Evolutionary conservation across 2,329 filamentous ascomycete genomes (phyloP).

Genomic region (Bipolaris bicolor): DNA sequence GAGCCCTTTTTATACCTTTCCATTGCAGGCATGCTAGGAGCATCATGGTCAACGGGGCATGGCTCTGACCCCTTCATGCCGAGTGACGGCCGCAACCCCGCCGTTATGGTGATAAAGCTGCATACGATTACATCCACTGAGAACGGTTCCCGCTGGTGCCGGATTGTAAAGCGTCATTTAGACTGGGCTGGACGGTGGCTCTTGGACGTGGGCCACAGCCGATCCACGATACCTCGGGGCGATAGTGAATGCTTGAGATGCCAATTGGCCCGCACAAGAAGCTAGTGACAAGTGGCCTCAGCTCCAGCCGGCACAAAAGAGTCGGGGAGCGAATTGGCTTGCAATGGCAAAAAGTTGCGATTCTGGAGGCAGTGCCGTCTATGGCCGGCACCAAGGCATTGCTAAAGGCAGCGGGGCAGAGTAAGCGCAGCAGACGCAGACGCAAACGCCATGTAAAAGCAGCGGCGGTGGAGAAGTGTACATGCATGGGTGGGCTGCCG

Average conservation of each 20-base stretch:
- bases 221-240: constrained; percentile 45
- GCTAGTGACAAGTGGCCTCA: constrained; percentile 34
- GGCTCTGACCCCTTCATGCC: constrained; percentile 45
- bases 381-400: constrained; percentile 34
- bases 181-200: constrained; percentile 43
- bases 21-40: constrained; percentile 24
- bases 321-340: constrained; percentile 40
- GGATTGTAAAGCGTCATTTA: constrained; percentile 43
- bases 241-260: constrained; percentile 26
- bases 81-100: constrained; percentile 44
- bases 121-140: constrained; percentile 50
- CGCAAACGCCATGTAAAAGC: constrained; percentile 42
- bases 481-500: constrained; percentile 49
- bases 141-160: constrained; percentile 43
- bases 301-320: constrained; percentile 41
- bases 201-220: constrained; percentile 39
- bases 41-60: constrained; percentile 39
- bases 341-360: constrained; percentile 38
- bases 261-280: constrained; percentile 42
- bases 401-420: constrained; percentile 46
- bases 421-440: constrained; percentile 50
- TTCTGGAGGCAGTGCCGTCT: constrained; percentile 32
- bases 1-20: constrained; percentile 49
- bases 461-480: constrained; percentile 44
- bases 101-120: constrained; percentile 49